Conservation (phyloP, 805 yeast species). For the Metschnikowia lochheadii region DNA sequence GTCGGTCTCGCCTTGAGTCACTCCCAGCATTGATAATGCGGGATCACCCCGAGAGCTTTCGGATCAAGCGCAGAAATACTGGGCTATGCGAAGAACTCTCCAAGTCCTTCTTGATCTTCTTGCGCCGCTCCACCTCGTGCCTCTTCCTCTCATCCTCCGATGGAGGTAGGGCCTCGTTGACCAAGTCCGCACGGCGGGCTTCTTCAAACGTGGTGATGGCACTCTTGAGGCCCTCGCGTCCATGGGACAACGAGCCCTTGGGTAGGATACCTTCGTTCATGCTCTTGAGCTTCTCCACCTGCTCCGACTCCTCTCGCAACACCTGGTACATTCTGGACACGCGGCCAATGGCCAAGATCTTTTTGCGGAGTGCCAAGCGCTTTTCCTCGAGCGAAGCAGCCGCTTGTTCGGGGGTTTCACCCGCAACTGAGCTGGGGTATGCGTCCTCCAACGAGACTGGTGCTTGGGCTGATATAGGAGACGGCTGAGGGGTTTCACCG, state of each 20-base stretch:
- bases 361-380: constrained; percentile 64
- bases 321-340: constrained; percentile 89
- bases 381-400: constrained; percentile 28
- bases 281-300: constrained; percentile 72
- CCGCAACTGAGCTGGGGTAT: constrained; percentile 1
- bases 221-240: constrained; percentile 70
- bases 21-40: no score
- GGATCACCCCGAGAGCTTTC: constrained; percentile 28
- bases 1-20: no score
- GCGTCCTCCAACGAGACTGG: constrained; percentile 7
- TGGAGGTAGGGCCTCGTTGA: constrained; percentile 90
- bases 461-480: constrained; percentile 21
- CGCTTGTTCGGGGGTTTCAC: background rate
- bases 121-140: constrained; percentile 44
- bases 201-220: constrained; percentile 74
- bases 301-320: constrained; percentile 82
- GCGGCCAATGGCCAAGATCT: constrained; percentile 93
- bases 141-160: constrained; percentile 50
- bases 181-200: constrained; percentile 73
- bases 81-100: constrained; percentile 30
- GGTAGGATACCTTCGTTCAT: constrained; percentile 77
- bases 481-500: constrained; percentile 19
- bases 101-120: constrained; percentile 36
- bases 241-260: constrained; percentile 78
- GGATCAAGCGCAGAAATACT: constrained; percentile 35